phyloP scores from a whole-genome alignment of 371 early-diverging fungal species.

The Lichtheimia ornata region DNA sequence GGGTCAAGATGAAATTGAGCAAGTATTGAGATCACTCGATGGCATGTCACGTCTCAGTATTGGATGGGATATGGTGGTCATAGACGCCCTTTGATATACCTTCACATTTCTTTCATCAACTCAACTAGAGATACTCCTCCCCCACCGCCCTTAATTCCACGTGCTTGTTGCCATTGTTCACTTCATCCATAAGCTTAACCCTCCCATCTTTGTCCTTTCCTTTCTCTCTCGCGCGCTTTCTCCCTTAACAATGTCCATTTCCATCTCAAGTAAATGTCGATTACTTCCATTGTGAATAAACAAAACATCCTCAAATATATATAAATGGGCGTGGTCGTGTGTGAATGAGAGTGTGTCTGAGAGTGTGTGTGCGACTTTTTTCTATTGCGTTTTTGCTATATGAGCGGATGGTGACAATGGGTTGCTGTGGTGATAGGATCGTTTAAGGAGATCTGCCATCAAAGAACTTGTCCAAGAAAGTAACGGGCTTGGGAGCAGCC shows the following conservation, averaged over 20 bases:
- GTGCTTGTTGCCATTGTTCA: background rate
- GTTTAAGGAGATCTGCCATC: slow-evolving; percentile 58
- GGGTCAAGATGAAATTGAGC: slow-evolving; percentile 24
- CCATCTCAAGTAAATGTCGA: background rate
- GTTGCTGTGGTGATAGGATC: background rate
- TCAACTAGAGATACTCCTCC: background rate
- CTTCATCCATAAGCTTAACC: too few relatives aligned
- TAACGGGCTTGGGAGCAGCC: slow-evolving; percentile 69
- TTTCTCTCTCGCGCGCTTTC: too few relatives aligned
- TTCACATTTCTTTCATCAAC: background rate
- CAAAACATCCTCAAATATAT: background rate
- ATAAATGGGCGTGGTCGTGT: background rate
- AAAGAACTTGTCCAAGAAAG: slow-evolving; percentile 86
- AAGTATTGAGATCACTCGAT: slow-evolving; percentile 22
- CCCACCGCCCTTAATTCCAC: background rate
- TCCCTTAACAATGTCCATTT: too few relatives aligned
- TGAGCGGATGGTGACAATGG: background rate
- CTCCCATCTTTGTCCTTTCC: too few relatives aligned
- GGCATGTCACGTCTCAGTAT: slow-evolving; percentile 36
- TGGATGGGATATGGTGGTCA: slow-evolving; percentile 42
- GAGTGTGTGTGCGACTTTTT: background rate
- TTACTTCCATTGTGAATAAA: background rate
- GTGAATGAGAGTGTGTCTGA: background rate
- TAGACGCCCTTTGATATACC: slow-evolving; percentile 12
- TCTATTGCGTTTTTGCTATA: background rate